These are phyloP conservation scores for Penicillium paxilli DNA, from an alignment of 495 filamentous ascomycete genomes.

Conservation along the genomic window DNA sequence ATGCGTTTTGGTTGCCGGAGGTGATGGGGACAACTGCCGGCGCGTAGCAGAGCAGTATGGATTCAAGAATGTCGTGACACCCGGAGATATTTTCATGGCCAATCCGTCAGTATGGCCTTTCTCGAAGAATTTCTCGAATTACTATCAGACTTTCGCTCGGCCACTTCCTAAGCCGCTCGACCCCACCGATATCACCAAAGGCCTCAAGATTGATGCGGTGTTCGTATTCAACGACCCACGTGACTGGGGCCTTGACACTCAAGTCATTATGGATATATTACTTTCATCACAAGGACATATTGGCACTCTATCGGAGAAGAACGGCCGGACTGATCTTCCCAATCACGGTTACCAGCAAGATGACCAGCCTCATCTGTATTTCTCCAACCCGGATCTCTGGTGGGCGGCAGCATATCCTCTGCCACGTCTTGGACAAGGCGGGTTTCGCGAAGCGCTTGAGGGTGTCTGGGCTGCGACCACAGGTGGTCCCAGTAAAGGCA, in stretches of 20 bases:
- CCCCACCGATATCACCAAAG: slow-evolving; percentile 36
- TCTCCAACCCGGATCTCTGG: slow-evolving; percentile 85
- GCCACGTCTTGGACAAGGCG: slow-evolving; percentile 92
- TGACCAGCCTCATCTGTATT: slow-evolving; percentile 78
- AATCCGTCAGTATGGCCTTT: slow-evolving; percentile 82
- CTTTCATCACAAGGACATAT: slow-evolving; percentile 71
- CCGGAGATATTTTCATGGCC: slow-evolving; percentile 76
- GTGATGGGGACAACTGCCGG: slow-evolving; percentile 74
- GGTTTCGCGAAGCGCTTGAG: slow-evolving; percentile 77
- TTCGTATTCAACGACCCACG: slow-evolving; percentile 90
- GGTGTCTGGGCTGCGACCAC: slow-evolving; percentile 78
- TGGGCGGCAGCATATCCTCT: slow-evolving; percentile 83
- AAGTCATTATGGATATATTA: slow-evolving; percentile 78
- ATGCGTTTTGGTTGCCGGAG: slow-evolving; percentile 79
- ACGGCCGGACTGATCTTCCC: slow-evolving; percentile 54
- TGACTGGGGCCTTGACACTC: slow-evolving; percentile 89
- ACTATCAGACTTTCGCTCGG: slow-evolving; percentile 61
- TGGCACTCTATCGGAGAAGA: slow-evolving; percentile 71
- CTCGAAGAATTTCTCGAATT: slow-evolving; percentile 55
- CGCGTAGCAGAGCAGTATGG: slow-evolving; percentile 79
- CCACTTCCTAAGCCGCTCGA: slow-evolving; percentile 52
- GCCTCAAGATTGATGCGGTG: slow-evolving; percentile 77
- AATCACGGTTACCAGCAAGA: slow-evolving; percentile 76
- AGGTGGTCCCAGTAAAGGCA: slow-evolving; percentile 51
- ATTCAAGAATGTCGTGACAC: slow-evolving; percentile 80